A percentile compares a stretch with the other conserved stretches of the same genome.
phyloP scores from a whole-genome alignment of 139 green algal species.

The Micromonas commoda region DNA sequence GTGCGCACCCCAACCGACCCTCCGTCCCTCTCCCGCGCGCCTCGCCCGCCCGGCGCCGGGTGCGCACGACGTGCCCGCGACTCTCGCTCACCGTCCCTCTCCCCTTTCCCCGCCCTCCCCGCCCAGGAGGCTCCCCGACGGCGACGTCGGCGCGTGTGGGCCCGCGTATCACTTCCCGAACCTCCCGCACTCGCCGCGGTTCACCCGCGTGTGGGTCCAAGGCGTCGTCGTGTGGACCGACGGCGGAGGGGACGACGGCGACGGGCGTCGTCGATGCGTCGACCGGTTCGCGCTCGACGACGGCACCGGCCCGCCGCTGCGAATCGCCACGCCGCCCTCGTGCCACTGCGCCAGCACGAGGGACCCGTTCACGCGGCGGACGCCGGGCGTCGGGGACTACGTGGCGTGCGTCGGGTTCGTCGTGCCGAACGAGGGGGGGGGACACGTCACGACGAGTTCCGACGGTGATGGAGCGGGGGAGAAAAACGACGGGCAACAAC shows the following conservation, averaged over 20 bases:
- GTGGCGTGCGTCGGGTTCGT: not conserved
- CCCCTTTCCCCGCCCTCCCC: not conserved
- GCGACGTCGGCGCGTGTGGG: not conserved
- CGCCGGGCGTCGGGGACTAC: not conserved
- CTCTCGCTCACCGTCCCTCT: not conserved
- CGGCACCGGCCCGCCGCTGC: not conserved
- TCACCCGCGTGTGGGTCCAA: not conserved
- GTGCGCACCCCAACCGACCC: too few species aligned
- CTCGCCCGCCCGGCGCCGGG: too few species aligned
- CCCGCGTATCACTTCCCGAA: not conserved
- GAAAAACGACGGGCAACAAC: not conserved
- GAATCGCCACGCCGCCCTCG: not conserved
- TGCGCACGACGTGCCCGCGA: too few species aligned
- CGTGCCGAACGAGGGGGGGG: not conserved
- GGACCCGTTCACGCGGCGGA: not conserved
- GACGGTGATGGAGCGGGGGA: too few species aligned
- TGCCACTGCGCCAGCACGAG: not conserved
- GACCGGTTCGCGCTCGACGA: not conserved
- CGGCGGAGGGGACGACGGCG: not conserved
- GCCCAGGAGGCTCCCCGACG: not conserved
- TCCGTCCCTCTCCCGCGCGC: too few species aligned
- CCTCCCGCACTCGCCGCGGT: not conserved
- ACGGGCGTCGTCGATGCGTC: too few species aligned
- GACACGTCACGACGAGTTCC: too few species aligned
- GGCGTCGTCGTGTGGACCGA: not conserved